Base-by-base conservation (phyloP, 768 basidiomycete species). In the Exidia glandulosa region DNA sequence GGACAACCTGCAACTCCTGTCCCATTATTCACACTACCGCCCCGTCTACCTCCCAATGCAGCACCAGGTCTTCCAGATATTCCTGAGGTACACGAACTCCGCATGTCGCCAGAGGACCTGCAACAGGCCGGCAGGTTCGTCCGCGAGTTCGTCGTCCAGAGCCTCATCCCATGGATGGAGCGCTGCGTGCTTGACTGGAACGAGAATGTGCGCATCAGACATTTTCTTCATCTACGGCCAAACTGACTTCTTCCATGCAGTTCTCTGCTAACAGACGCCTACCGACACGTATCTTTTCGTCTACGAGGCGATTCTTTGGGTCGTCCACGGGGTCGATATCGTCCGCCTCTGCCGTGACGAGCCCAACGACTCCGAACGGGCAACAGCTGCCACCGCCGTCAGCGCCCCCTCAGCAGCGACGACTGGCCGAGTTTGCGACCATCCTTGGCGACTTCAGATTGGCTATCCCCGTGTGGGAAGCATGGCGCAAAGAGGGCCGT, bases 81-180 rank as follows among this genome's bases (percentile, higher is more conserved):
- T 25, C 88, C 89, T 0, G 74, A 63, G 13, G 63, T 69, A 14
- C 73, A 72, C 56, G 68, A 70, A 10, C 65, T 91, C 37, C 72
- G 74, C 32, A 74, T 94, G 74, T 76, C 75, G 9, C 84, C 91
- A 65, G 72, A 74, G 54, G 93, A 95, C 72, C 87, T 91, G 14
- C 80, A 86, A 58, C 80, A 83, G 64, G 81, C 85, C 5, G 84
- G 84, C 0, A 81, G 82, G 58, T 92, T 97, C 66, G 80, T 90
- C 10, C 81, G 93, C 50, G 94, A 96, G 70, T 87, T 97, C 65
- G 78, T 91, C 3, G 84, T 86, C 12, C 91, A 89, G 84, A 94
- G 89, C 67, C 72, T 98, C 50, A 71, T 97, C 2, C 94, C 94
- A 1, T 97, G 90, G 90, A 94, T 98, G 91, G 95, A 98, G 74